Percentiles rank a stretch among this genome's conserved stretches.
These are phyloP conservation scores for Aspergillus sp. DNA, from an alignment of 2,329 filamentous ascomycete species.

Conservation along the genomic window DNA sequence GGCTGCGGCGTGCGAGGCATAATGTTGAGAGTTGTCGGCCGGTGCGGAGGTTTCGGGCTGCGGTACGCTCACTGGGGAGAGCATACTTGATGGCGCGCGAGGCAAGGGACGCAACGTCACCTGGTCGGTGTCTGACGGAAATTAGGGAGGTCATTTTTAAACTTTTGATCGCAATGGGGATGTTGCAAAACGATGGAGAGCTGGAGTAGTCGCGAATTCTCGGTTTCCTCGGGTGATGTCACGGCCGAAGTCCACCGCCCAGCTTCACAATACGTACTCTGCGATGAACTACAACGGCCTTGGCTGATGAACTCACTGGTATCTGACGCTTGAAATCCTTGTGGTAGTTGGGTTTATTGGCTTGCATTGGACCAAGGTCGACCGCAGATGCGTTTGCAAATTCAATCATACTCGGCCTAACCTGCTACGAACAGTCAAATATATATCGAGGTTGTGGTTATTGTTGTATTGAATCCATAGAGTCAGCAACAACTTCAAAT, in stretches of 20 bases:
- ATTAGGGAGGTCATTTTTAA: conserved; percentile 12
- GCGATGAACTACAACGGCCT: background rate
- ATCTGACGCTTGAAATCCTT: background rate
- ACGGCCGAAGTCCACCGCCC: conserved; percentile 1
- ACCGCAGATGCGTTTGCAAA: no score
- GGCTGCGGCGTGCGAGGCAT: background rate
- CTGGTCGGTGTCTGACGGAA: conserved; percentile 4
- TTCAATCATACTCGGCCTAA: no score
- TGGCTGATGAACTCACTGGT: background rate
- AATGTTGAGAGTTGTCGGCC: background rate
- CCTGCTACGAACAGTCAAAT: no score
- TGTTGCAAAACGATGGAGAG: background rate
- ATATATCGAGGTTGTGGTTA: no score
- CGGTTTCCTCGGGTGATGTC: conserved; percentile 13
- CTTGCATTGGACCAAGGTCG: no score
- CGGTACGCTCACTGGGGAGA: background rate
- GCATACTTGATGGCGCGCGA: conserved; percentile 5
- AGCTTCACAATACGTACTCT: background rate
- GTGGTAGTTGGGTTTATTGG: background rate
- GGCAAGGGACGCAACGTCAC: conserved; percentile 6
- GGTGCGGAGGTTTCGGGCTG: background rate
- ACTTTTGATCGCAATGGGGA: background rate
- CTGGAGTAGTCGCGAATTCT: background rate
- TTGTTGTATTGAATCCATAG: no score
- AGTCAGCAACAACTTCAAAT: no score